Evolutionary conservation across 495 filamentous ascomycete species (phyloP).

Genomic region (Bathelium albidoporum): DNA sequence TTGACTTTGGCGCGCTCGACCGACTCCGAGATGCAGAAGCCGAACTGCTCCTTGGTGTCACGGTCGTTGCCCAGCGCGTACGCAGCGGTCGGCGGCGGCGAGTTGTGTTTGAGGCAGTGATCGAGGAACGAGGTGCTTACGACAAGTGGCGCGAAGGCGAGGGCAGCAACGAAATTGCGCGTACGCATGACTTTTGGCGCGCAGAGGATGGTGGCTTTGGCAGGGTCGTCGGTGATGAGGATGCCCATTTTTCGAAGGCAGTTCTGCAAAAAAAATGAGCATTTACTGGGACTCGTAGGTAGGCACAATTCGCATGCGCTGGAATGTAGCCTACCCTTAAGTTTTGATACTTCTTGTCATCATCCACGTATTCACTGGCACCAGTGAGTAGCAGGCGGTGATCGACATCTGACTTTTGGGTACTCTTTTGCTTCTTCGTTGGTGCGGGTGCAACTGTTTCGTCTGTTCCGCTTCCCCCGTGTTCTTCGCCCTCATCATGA

Average conservation of each 20-base stretch:
- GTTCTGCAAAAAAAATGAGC: conserved; percentile 41
- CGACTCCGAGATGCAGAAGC: conserved; percentile 54
- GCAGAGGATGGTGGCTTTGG: conserved; percentile 73
- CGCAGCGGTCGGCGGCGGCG: conserved; percentile 21
- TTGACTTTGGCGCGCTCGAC: conserved; percentile 62
- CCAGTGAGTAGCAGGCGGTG: conserved; percentile 71
- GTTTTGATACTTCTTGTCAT: conserved; percentile 58
- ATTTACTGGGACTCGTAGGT: conserved; percentile 9
- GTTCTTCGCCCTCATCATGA: conserved; percentile 45
- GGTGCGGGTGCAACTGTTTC: conserved; percentile 20
- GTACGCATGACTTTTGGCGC: conserved; percentile 81
- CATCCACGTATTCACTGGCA: conserved; percentile 63
- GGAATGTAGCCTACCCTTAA: conserved; percentile 56
- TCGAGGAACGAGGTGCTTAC: conserved; percentile 72
- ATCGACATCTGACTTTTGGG: conserved; percentile 40
- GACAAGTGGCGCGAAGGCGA: conserved; percentile 67
- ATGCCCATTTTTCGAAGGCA: conserved; percentile 79
- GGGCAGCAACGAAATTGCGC: conserved; percentile 78
- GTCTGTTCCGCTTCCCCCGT: conserved; percentile 39
- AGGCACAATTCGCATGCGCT: not conserved
- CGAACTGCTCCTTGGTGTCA: conserved; percentile 57
- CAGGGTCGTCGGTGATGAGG: conserved; percentile 59
- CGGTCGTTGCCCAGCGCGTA: conserved; percentile 47
- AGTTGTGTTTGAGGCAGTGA: conserved; percentile 51
- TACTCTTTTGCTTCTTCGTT: conserved; percentile 34